These are phyloP conservation scores for Russula earlei DNA, from an alignment of 768 basidiomycete genomes.

Conservation along the genomic window DNA sequence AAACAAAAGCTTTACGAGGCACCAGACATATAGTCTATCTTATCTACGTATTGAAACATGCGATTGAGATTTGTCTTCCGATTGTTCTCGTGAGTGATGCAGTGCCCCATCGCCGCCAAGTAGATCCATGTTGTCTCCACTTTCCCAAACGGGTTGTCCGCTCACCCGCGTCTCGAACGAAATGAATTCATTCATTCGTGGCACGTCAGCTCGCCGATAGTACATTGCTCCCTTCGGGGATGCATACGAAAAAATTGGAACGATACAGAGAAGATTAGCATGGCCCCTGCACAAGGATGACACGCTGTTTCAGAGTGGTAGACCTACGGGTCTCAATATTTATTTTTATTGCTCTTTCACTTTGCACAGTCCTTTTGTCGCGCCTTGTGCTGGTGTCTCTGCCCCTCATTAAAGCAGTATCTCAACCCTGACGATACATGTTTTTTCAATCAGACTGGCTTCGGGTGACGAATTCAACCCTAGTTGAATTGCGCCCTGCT, in stretches of 20 bases:
- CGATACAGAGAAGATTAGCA: conserved; percentile 99
- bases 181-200: background rate
- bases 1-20: no score
- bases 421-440: no score
- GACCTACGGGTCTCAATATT: conserved; percentile 36
- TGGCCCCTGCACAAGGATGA: conserved; percentile 99
- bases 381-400: no score
- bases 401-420: no score
- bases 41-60: no score
- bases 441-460: no score
- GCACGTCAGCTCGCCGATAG: background rate
- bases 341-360: conserved; percentile 19
- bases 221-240: conserved; percentile 59
- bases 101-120: background rate
- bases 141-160: background rate
- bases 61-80: background rate
- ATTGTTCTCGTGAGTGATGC: background rate
- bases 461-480: no score
- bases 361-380: no score
- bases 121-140: background rate
- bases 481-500: no score
- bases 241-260: conserved; percentile 99
- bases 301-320: conserved; percentile 96
- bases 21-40: no score
- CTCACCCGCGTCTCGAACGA: conserved; percentile 3